These are phyloP conservation scores for Mycosphaerella sp. DNA, from an alignment of 2,329 filamentous ascomycete species.

Conservation along the genomic window DNA sequence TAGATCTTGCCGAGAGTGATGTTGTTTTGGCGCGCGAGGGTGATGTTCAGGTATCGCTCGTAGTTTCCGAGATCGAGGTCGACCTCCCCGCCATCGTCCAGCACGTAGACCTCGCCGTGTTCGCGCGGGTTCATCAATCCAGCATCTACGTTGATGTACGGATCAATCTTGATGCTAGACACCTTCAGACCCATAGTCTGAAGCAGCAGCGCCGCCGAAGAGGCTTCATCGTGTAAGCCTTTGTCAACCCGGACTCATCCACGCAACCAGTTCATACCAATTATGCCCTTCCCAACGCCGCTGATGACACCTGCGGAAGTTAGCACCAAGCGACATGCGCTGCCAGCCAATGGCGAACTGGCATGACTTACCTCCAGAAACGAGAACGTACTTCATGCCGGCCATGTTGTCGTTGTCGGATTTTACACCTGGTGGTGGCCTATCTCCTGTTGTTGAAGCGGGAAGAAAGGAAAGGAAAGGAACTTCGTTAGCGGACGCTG, in stretches of 20 bases:
- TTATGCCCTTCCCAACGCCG: constrained; percentile 60
- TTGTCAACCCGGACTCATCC: not conserved
- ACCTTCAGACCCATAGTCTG: constrained; percentile 74
- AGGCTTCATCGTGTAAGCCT: constrained; percentile 41
- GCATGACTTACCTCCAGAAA: constrained; percentile 60
- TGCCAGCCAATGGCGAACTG: not conserved
- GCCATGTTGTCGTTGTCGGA: constrained; percentile 10
- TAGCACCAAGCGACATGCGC: not conserved
- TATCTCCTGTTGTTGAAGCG: constrained; percentile 38
- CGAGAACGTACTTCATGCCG: constrained; percentile 72
- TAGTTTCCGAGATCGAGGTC: constrained; percentile 72
- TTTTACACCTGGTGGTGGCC: constrained; percentile 35
- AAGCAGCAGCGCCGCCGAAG: constrained; percentile 65
- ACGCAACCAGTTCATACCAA: constrained; percentile 45
- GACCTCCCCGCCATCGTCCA: constrained; percentile 73
- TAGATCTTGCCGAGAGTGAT: constrained; percentile 98
- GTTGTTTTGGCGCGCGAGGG: constrained; percentile 79
- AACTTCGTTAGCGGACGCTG: not conserved
- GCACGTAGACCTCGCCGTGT: constrained; percentile 86
- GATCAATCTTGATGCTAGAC: constrained; percentile 63
- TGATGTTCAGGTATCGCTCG: constrained; percentile 74
- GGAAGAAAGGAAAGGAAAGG: constrained; percentile 33
- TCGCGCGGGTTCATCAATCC: constrained; percentile 63
- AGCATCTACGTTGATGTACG: constrained; percentile 72
- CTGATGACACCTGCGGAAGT: constrained; percentile 46